These are phyloP conservation scores for Pythium dissimile DNA, from an alignment of 352 stramenopile genomes.

Conservation along the genomic window DNA sequence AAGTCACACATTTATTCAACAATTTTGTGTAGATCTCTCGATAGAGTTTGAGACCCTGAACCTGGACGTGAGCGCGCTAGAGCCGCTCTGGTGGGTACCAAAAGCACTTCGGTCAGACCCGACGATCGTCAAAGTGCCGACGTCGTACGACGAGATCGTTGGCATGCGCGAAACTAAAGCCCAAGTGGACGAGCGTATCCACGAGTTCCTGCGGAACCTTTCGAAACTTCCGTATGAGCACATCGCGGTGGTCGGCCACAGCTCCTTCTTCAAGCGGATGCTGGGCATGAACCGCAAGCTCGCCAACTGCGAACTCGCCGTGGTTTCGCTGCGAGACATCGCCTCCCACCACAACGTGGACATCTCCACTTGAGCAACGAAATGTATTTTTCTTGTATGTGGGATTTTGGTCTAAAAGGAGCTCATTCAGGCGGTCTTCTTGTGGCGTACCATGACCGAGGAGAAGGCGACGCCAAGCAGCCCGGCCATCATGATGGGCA, in stretches of 20 bases:
- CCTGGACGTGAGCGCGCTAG: conserved; percentile 34
- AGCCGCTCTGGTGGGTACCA: conserved; percentile 65
- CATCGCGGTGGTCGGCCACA: conserved; percentile 82
- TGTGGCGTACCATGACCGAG: conserved; percentile 37
- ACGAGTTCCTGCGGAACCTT: conserved; percentile 50
- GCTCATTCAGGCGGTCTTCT: conserved; percentile 26
- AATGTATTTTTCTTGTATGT: not conserved
- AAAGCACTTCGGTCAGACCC: conserved; percentile 27
- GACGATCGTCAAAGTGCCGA: conserved; percentile 26
- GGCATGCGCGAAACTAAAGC: conserved; percentile 48
- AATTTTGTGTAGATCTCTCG: conserved; percentile 4
- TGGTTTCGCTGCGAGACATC: conserved; percentile 33
- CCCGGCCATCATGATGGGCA: conserved; percentile 65
- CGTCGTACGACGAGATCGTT: conserved; percentile 44
- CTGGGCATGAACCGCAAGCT: conserved; percentile 76
- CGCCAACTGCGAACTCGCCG: conserved; percentile 74
- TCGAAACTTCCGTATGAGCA: conserved; percentile 54
- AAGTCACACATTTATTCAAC: not conserved
- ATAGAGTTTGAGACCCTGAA: conserved; percentile 19
- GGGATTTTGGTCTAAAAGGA: not conserved
- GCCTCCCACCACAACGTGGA: conserved; percentile 15
- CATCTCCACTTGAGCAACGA: not conserved
- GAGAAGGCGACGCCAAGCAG: conserved; percentile 45
- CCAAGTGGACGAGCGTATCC: conserved; percentile 68
- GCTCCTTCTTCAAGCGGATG: conserved; percentile 84